Percentiles rank a stretch among this genome's conserved stretches.
Evolutionary conservation across 23 red algal species (phyloP).

Genomic region (Agarophyton chilense): DNA sequence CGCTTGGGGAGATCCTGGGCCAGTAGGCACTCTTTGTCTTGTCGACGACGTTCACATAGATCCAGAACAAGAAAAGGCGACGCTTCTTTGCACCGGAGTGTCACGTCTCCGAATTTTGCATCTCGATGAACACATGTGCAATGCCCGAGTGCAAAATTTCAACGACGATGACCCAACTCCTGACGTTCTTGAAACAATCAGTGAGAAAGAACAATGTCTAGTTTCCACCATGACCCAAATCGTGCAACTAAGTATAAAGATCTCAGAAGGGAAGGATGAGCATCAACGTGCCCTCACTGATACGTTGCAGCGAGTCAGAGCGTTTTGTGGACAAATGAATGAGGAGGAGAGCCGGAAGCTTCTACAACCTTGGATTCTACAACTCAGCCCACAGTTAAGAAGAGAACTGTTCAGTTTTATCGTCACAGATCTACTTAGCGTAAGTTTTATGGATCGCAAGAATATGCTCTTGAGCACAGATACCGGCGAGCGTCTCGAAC

Average conservation of each 20-base stretch:
- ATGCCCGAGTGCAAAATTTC: conserved; percentile 10
- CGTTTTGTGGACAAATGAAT: conserved; percentile 27
- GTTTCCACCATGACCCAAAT: conserved; percentile 35
- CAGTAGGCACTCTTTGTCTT: conserved; percentile 32
- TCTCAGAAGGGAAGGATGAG: conserved; percentile 38
- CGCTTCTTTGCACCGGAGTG: conserved; percentile 33
- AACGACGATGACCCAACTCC: conserved; percentile 28
- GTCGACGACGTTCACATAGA: conserved; percentile 43
- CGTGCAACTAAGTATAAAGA: conserved; percentile 52
- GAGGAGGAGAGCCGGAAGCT: conserved; percentile 13
- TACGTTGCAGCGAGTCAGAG: conserved; percentile 35
- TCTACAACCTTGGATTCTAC: conserved; percentile 46
- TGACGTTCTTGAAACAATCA: neutral
- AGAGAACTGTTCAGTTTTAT: conserved; percentile 55
- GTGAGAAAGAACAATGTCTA: conserved; percentile 3
- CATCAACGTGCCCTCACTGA: conserved; percentile 29
- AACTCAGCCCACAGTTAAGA: conserved; percentile 25
- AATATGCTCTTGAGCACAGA: conserved; percentile 33
- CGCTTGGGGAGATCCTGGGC: conserved; percentile 51
- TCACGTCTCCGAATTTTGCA: conserved; percentile 20
- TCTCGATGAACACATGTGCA: conserved; percentile 6
- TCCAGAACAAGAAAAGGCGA: neutral
- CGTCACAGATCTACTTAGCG: conserved; percentile 36
- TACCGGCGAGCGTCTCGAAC: conserved; percentile 31
- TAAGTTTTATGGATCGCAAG: conserved; percentile 54